A percentile compares a stretch with the other conserved stretches of the same genome.
phyloP scores from a whole-genome alignment of 2,329 filamentous ascomycete species.

The Xylariaceae sp. region DNA sequence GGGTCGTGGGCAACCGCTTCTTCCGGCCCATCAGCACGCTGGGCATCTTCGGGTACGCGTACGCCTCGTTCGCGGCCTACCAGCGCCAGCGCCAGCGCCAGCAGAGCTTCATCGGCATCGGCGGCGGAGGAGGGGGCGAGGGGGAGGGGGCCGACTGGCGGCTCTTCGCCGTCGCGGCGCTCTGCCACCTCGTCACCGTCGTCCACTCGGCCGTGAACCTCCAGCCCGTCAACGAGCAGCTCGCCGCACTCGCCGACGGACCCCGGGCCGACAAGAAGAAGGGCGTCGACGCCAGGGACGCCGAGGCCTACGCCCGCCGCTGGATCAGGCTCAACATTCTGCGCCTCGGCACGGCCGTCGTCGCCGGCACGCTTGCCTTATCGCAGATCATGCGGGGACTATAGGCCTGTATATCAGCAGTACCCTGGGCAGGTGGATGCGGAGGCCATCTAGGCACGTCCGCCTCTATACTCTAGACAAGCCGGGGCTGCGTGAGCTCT shows the following conservation, averaged over 20 bases:
- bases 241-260: slow-evolving; percentile 36
- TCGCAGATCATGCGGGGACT: too few relatives aligned
- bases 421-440: too few relatives aligned
- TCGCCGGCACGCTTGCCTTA: slow-evolving; percentile 27
- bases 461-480: too few relatives aligned
- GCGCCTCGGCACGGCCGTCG: slow-evolving; percentile 25
- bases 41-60: slow-evolving; percentile 39
- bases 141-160: slow-evolving; percentile 33
- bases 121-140: too few relatives aligned
- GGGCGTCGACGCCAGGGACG: slow-evolving; percentile 18
- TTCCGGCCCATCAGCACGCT: slow-evolving; percentile 43
- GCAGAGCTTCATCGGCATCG: too few relatives aligned
- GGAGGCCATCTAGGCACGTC: too few relatives aligned
- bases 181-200: slow-evolving; percentile 37
- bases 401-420: too few relatives aligned
- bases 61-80: slow-evolving; percentile 28
- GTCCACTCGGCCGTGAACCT: slow-evolving; percentile 44
- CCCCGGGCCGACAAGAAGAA: slow-evolving; percentile 12
- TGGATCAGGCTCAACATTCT: slow-evolving; percentile 29
- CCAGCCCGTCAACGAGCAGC: slow-evolving; percentile 41
- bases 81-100: too few relatives aligned
- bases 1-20: slow-evolving; percentile 42
- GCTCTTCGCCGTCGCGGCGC: slow-evolving; percentile 32
- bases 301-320: slow-evolving; percentile 25
- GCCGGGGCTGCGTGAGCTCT: too few relatives aligned